Percentiles rank a stretch among this genome's conserved stretches.
These are phyloP conservation scores for Chiua virens DNA, from an alignment of 768 basidiomycete species.

Conservation along the genomic window DNA sequence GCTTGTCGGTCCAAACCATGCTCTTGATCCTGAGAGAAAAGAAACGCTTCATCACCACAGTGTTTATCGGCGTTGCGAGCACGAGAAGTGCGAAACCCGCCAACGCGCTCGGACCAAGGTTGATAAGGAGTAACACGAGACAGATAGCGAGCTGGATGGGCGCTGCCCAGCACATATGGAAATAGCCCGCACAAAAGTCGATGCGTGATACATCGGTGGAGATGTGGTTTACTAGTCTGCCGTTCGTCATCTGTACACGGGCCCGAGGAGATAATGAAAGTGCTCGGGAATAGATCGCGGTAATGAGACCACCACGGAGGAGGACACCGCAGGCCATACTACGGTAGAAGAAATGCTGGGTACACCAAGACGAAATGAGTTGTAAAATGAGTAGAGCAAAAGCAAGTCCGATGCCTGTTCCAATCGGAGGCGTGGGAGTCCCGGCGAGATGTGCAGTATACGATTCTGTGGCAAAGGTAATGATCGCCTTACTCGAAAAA, in stretches of 20 bases:
- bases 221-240: conserved; percentile 91
- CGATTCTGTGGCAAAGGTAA: conserved; percentile 66
- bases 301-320: conserved; percentile 81
- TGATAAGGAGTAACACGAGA: conserved; percentile 68
- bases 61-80: conserved; percentile 72
- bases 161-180: conserved; percentile 78
- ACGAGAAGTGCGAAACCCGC: conserved; percentile 65
- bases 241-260: conserved; percentile 79
- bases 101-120: conserved; percentile 62
- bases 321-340: conserved; percentile 74
- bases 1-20: conserved; percentile 89
- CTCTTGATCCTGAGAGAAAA: conserved; percentile 59
- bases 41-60: conserved; percentile 67
- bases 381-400: conserved; percentile 72
- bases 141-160: conserved; percentile 79
- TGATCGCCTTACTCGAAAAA: conserved; percentile 49
- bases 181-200: conserved; percentile 83
- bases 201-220: conserved; percentile 90
- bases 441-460: conserved; percentile 48
- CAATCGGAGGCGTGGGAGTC: conserved; percentile 40
- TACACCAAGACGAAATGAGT: conserved; percentile 60
- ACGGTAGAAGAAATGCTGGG: conserved; percentile 85
- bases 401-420: conserved; percentile 71
- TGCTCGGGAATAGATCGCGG: conserved; percentile 79
- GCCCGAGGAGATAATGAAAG: conserved; percentile 77